These are phyloP conservation scores for Tetrapisispora fleetii DNA, from an alignment of 805 yeast species.

Conservation along the genomic window DNA sequence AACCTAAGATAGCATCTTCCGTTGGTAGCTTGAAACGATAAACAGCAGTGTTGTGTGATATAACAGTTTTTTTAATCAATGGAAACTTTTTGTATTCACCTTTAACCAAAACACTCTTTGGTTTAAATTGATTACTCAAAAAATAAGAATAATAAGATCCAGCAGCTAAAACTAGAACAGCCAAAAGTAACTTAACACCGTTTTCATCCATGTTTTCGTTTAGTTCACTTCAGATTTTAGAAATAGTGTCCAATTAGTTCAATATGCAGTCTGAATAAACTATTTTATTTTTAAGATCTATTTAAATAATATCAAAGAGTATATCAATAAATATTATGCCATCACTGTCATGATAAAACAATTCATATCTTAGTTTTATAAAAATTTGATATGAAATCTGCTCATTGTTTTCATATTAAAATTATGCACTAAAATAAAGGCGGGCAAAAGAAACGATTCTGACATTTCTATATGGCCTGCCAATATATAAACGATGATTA, in stretches of 20 bases:
- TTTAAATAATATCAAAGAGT: too few species aligned
- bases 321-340: too few species aligned
- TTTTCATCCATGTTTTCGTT: background rate
- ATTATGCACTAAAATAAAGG: too few species aligned
- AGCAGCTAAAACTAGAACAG: conserved; percentile 1
- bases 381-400: background rate
- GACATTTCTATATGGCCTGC: too few species aligned
- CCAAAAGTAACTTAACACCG: background rate
- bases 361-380: too few species aligned
- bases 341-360: too few species aligned
- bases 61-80: conserved; percentile 60
- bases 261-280: too few species aligned
- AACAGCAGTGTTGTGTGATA: conserved; percentile 73
- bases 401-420: background rate
- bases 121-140: background rate
- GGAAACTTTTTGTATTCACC: conserved; percentile 71
- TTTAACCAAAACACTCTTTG: conserved; percentile 43
- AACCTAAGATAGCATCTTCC: conserved; percentile 63
- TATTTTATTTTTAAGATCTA: too few species aligned
- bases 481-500: too few species aligned
- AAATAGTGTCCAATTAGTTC: too few species aligned
- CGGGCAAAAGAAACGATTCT: too few species aligned
- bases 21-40: conserved; percentile 78
- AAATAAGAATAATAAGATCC: background rate
- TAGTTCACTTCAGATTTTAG: too few species aligned